These are phyloP conservation scores for Tuber melanosporum DNA, from an alignment of 495 filamentous ascomycete species.

Conservation along the genomic window DNA sequence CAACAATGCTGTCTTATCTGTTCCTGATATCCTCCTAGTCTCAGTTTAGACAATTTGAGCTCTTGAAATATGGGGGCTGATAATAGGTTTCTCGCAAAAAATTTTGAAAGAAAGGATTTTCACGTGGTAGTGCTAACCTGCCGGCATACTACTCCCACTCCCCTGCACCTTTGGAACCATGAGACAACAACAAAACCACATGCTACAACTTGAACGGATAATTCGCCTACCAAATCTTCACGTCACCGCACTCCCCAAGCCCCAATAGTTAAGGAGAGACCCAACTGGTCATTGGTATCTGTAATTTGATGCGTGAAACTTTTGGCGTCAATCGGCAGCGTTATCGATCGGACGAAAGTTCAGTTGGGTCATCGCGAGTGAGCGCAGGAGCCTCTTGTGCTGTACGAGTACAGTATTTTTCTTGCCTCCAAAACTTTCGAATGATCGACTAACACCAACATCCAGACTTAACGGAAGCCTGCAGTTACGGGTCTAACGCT, in stretches of 20 bases:
- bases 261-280: neutral
- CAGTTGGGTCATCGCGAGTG: neutral
- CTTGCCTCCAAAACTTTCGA: neutral
- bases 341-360: neutral
- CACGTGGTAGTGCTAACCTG: neutral
- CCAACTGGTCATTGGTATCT: neutral
- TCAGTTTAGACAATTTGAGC: too few relatives aligned
- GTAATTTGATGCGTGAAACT: neutral
- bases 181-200: neutral
- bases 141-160: neutral
- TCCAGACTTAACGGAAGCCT: neutral
- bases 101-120: neutral
- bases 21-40: too few relatives aligned
- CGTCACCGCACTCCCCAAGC: neutral
- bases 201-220: neutral
- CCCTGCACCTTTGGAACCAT: neutral
- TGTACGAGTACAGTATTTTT: slow-evolving; percentile 4
- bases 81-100: too few relatives aligned
- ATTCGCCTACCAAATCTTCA: neutral
- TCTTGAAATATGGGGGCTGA: too few relatives aligned
- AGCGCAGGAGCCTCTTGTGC: neutral
- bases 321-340: neutral
- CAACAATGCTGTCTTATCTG: too few relatives aligned
- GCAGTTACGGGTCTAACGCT: neutral
- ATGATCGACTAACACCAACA: neutral